These are phyloP conservation scores for Jaenimonas drosophilae DNA, from an alignment of 208 protist genomes.

Conservation along the genomic window DNA sequence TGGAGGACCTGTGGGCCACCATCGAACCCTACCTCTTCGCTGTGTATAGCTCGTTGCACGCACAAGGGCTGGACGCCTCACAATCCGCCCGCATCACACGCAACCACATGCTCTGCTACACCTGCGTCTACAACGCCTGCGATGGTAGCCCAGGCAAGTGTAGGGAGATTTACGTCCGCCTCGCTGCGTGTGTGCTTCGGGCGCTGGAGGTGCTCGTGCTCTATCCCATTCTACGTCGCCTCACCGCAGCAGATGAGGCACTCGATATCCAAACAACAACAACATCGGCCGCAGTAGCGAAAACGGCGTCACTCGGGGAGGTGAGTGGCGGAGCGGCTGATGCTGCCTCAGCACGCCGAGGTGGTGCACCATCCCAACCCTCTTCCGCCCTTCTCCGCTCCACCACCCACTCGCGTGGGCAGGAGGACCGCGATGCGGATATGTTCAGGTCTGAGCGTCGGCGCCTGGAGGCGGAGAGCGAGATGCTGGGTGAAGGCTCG, in stretches of 20 bases:
- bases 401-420: too few species aligned
- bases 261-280: not conserved
- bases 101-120: constrained; percentile 73
- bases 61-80: too few species aligned
- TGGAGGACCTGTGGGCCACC: constrained; percentile 15
- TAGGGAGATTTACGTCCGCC: constrained; percentile 36
- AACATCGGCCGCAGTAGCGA: not conserved
- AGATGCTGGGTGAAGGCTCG: not conserved
- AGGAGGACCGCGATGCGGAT: too few species aligned
- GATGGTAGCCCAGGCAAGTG: constrained; percentile 36
- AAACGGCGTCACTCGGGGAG: not conserved
- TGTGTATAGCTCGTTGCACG: constrained; percentile 23
- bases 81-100: too few species aligned
- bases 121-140: constrained; percentile 57
- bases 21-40: constrained; percentile 36
- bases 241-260: too few species aligned
- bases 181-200: constrained; percentile 36
- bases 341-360: too few species aligned
- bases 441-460: not conserved
- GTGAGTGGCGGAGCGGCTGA: not conserved
- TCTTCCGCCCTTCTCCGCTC: too few species aligned
- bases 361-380: too few species aligned
- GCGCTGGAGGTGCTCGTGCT: constrained; percentile 51
- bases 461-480: not conserved
- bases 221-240: constrained; percentile 35